Conservation (phyloP, 176 grass and related monocot species). For the Canna indica region DNA sequence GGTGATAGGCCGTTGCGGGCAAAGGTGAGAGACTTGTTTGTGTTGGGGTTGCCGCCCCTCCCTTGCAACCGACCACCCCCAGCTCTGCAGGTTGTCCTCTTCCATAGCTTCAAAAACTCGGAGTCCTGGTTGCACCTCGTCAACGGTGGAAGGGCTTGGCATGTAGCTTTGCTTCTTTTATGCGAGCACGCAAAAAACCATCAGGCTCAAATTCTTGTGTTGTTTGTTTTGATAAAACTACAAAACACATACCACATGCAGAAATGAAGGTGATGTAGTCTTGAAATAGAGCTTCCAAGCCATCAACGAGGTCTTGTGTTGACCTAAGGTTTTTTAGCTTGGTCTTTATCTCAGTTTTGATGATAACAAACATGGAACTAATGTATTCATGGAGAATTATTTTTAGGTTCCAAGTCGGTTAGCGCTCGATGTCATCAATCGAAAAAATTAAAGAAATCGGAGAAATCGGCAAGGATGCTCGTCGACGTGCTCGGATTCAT, state of each 20-base stretch:
- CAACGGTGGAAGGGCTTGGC: slow-evolving; percentile 52
- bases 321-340: too few species aligned
- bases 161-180: slow-evolving; percentile 65
- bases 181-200: background rate
- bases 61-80: background rate
- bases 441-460: too few species aligned
- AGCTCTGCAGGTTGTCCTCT: slow-evolving; percentile 52
- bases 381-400: too few species aligned
- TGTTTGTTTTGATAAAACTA: background rate
- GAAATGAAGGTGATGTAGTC: slow-evolving; percentile 68
- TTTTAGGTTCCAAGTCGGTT: too few species aligned
- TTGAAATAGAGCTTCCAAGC: slow-evolving; percentile 53
- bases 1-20: background rate
- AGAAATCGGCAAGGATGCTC: too few species aligned
- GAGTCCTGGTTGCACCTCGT: slow-evolving; percentile 92
- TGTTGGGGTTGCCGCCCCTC: slow-evolving; percentile 1
- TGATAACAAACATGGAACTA: too few species aligned
- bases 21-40: slow-evolving; percentile 20
- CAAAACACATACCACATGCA: slow-evolving; percentile 46
- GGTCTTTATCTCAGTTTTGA: too few species aligned
- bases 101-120: slow-evolving; percentile 60
- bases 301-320: slow-evolving; percentile 64
- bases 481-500: too few species aligned
- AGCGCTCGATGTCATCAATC: too few species aligned
- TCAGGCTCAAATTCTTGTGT: background rate